Evolutionary conservation across 2,329 filamentous ascomycete genomes (phyloP).

Genomic region (Colletotrichum endophyticum): DNA sequence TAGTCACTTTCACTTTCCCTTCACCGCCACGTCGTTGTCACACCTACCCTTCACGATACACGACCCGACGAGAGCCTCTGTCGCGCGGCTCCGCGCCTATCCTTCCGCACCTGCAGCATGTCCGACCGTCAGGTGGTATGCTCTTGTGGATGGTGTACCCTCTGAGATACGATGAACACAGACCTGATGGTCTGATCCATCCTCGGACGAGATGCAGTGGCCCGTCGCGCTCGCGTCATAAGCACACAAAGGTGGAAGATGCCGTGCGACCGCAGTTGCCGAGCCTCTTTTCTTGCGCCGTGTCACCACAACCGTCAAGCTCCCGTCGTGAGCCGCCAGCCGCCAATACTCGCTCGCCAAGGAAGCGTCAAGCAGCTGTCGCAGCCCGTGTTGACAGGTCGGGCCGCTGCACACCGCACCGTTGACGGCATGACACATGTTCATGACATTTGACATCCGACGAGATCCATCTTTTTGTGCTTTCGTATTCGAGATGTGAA

Average conservation of each 20-base stretch:
- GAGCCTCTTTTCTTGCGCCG: neutral
- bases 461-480: neutral
- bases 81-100: constrained; percentile 1
- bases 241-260: neutral
- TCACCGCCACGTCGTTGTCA: constrained; percentile 1
- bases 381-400: constrained; percentile 16
- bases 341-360: neutral
- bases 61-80: neutral
- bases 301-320: neutral
- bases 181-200: constrained; percentile 5
- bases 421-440: neutral
- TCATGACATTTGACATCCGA: neutral
- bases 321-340: neutral
- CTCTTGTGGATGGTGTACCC: neutral
- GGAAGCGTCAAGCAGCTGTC: neutral
- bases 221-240: neutral
- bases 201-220: neutral
- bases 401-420: constrained; percentile 5
- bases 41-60: neutral
- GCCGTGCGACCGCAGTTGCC: neutral
- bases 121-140: neutral
- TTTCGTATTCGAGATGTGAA: neutral
- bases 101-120: neutral
- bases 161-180: neutral
- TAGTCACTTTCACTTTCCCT: constrained; percentile 1